These are phyloP conservation scores for Epichloe glyceriae DNA, from an alignment of 2,329 filamentous ascomycete species.

Conservation along the genomic window DNA sequence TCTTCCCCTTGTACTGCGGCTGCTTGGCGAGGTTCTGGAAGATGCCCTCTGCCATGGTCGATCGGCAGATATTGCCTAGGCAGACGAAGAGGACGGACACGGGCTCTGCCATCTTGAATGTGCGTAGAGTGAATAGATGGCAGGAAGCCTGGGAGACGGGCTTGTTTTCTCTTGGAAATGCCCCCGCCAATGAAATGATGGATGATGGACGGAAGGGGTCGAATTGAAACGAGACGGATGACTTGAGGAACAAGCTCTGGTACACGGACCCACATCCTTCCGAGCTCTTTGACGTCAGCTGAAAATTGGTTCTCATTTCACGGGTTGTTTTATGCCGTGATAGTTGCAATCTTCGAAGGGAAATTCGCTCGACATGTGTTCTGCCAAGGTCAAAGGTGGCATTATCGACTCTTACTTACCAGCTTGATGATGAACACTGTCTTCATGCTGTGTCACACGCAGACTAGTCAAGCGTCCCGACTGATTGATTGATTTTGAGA, in stretches of 20 bases:
- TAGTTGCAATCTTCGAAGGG: no score
- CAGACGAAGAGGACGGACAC: slow-evolving; percentile 86
- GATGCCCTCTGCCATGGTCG: slow-evolving; percentile 91
- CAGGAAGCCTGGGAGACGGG: neutral
- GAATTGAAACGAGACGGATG: no score
- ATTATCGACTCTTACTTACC: no score
- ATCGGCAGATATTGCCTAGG: slow-evolving; percentile 88
- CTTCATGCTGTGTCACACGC: neutral
- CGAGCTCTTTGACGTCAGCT: no score
- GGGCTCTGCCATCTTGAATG: slow-evolving; percentile 23
- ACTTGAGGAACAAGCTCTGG: no score
- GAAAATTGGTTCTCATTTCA: no score
- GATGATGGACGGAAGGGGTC: neutral
- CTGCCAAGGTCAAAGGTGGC: no score
- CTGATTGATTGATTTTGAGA: neutral
- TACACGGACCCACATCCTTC: no score
- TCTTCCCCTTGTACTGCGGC: slow-evolving; percentile 42
- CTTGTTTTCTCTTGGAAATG: neutral
- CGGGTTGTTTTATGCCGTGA: no score
- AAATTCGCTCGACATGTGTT: no score
- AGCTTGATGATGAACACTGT: neutral
- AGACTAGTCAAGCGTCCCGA: neutral
- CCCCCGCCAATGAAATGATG: neutral
- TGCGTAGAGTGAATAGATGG: neutral
- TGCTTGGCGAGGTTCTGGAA: slow-evolving; percentile 61